Evolutionary conservation across 2,329 filamentous ascomycete species (phyloP).

Genomic region (Monilinia laxa): DNA sequence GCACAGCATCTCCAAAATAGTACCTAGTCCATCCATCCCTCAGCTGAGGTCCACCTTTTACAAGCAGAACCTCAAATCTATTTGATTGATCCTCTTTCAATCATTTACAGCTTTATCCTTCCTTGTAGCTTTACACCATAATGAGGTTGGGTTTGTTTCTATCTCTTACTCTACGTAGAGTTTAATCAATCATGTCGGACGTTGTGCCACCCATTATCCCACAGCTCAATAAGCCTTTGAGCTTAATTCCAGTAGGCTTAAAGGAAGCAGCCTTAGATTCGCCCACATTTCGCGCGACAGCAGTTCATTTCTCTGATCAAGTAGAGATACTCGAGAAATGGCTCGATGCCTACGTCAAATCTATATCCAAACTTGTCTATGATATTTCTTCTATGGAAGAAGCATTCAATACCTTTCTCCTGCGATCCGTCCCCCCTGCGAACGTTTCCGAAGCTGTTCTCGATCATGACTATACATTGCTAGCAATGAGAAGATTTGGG

Average conservation of each 20-base stretch:
- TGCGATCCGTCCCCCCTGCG: constrained; percentile 70
- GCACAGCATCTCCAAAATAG: neutral
- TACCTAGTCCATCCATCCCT: neutral
- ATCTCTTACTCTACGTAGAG: constrained; percentile 20
- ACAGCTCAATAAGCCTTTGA: constrained; percentile 34
- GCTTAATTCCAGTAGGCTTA: constrained; percentile 67
- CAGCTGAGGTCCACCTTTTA: constrained; percentile 5
- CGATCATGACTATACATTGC: constrained; percentile 91
- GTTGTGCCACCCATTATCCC: constrained; percentile 28
- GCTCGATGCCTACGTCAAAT: constrained; percentile 72
- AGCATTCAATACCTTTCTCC: constrained; percentile 73
- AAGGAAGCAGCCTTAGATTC: constrained; percentile 97
- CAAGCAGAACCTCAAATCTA: neutral
- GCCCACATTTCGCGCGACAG: constrained; percentile 86
- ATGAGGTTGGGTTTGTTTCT: constrained; percentile 16
- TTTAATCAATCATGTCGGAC: constrained; percentile 33
- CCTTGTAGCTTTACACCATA: neutral
- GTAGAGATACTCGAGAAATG: constrained; percentile 88
- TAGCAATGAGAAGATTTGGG: constrained; percentile 80
- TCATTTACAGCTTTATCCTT: neutral
- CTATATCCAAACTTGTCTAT: constrained; percentile 59
- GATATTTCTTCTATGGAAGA: constrained; percentile 76
- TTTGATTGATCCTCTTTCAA: neutral
- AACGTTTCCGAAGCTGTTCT: constrained; percentile 79
- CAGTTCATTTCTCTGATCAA: constrained; percentile 86